phyloP scores from a whole-genome alignment of 2,329 filamentous ascomycete genomes.

The Atkinsonella texensis region DNA sequence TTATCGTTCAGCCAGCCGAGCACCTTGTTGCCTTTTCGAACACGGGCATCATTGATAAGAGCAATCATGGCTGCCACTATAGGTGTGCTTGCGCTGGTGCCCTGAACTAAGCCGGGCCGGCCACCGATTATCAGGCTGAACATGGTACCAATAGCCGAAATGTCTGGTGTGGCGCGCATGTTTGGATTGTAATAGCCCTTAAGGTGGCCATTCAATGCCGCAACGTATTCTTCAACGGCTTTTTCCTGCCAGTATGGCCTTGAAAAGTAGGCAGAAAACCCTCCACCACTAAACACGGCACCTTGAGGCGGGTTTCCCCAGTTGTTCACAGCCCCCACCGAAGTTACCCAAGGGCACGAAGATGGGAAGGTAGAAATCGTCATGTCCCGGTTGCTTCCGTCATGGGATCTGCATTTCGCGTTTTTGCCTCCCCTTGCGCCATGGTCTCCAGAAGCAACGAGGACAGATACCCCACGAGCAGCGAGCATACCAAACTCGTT shows the following conservation, averaged over 20 bases:
- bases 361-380: slow-evolving; percentile 53
- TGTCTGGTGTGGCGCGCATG: slow-evolving; percentile 38
- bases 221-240: slow-evolving; percentile 28
- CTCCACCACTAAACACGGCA: slow-evolving; percentile 35
- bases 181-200: slow-evolving; percentile 29
- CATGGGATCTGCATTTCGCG: slow-evolving; percentile 45
- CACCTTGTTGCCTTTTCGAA: slow-evolving; percentile 33
- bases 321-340: slow-evolving; percentile 46
- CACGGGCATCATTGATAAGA: slow-evolving; percentile 40
- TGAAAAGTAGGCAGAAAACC: slow-evolving; percentile 39
- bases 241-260: slow-evolving; percentile 33
- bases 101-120: slow-evolving; percentile 17
- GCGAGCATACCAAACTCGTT: slow-evolving; percentile 40
- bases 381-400: slow-evolving; percentile 41
- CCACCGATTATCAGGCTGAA: slow-evolving; percentile 30
- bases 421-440: slow-evolving; percentile 30
- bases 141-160: slow-evolving; percentile 44
- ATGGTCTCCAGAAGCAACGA: slow-evolving; percentile 40
- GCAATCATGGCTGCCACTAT: slow-evolving; percentile 42
- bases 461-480: slow-evolving; percentile 37
- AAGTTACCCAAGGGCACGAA: slow-evolving; percentile 56
- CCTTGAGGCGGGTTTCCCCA: slow-evolving; percentile 25
- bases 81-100: slow-evolving; percentile 41
- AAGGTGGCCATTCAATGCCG: slow-evolving; percentile 28
- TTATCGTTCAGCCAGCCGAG: slow-evolving; percentile 42